Evolutionary conservation across 495 filamentous ascomycete genomes (phyloP).

Genomic region (Friedmanniomyces simplex): DNA sequence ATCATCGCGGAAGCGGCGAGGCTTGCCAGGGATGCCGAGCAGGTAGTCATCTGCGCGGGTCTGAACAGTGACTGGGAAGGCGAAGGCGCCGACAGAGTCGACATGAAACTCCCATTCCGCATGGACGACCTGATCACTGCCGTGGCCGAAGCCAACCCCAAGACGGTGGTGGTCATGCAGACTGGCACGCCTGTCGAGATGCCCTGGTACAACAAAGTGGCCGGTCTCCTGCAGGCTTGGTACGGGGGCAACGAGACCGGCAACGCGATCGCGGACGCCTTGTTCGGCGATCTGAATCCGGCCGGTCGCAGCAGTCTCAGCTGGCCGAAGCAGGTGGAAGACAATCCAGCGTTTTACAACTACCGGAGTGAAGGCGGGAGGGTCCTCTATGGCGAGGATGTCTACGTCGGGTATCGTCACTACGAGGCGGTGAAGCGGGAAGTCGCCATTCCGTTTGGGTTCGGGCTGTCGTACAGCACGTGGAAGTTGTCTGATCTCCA

Average conservation of each 20-base stretch:
- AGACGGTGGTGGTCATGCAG: constrained; percentile 69
- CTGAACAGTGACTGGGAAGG: constrained; percentile 80
- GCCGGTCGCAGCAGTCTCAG: constrained; percentile 56
- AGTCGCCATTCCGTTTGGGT: constrained; percentile 69
- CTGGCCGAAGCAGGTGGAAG: constrained; percentile 55
- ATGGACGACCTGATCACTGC: constrained; percentile 65
- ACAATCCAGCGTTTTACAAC: constrained; percentile 68
- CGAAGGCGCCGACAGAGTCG: constrained; percentile 74
- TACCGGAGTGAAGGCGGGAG: constrained; percentile 68
- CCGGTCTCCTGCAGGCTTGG: constrained; percentile 52
- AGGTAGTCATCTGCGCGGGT: constrained; percentile 70
- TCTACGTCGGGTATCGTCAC: constrained; percentile 76
- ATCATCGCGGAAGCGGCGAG: constrained; percentile 53
- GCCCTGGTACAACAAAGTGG: constrained; percentile 63
- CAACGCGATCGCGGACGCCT: constrained; percentile 74
- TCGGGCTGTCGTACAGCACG: constrained; percentile 61
- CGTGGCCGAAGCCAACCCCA: constrained; percentile 60
- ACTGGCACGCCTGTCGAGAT: constrained; percentile 77
- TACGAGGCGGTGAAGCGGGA: constrained; percentile 60
- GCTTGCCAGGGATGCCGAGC: constrained; percentile 53
- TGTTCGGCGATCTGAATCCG: constrained; percentile 83
- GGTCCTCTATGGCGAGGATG: constrained; percentile 67
- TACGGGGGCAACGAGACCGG: constrained; percentile 76
- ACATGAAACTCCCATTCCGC: constrained; percentile 71
- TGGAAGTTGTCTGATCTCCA: constrained; percentile 45